These are phyloP conservation scores for Panaeolus cyanescens DNA, from an alignment of 768 basidiomycete species.

Conservation along the genomic window DNA sequence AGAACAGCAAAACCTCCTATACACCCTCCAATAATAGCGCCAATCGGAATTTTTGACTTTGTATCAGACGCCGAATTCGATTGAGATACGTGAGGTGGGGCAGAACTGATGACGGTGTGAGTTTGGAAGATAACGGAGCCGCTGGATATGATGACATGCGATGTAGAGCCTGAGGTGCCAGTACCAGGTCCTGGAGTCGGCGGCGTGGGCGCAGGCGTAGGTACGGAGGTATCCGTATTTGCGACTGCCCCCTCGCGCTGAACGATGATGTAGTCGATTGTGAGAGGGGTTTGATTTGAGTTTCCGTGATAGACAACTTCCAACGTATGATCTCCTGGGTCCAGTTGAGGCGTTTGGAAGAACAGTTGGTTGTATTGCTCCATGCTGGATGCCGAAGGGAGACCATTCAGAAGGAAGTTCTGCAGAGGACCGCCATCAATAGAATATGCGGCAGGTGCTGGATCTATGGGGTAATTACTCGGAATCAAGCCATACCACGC, in stretches of 20 bases:
- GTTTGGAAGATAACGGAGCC: neutral
- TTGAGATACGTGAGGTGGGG: neutral
- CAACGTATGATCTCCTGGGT: conserved; percentile 1
- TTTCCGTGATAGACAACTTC: conserved; percentile 4
- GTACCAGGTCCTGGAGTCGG: neutral
- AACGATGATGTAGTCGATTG: conserved; percentile 6
- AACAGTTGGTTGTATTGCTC: conserved; percentile 6
- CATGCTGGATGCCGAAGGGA: neutral
- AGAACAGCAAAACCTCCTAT: neutral
- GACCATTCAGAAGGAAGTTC: conserved; percentile 15
- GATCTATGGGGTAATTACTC: conserved; percentile 11
- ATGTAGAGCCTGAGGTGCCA: too few relatives aligned
- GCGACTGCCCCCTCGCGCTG: neutral
- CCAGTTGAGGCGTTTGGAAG: conserved; percentile 6
- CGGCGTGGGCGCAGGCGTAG: neutral
- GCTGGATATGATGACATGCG: neutral
- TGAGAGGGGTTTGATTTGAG: conserved; percentile 4
- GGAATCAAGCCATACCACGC: conserved; percentile 27
- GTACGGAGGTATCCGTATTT: neutral
- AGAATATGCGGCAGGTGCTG: conserved; percentile 20
- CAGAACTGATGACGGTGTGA: neutral
- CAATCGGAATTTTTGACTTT: neutral
- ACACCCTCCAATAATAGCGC: neutral
- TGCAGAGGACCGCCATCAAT: conserved; percentile 19
- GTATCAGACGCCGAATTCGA: neutral